Percentiles rank a stretch among this genome's conserved stretches.
These are phyloP conservation scores for Fonsecaea pugnacius DNA, from an alignment of 2,329 filamentous ascomycete species.

Conservation along the genomic window DNA sequence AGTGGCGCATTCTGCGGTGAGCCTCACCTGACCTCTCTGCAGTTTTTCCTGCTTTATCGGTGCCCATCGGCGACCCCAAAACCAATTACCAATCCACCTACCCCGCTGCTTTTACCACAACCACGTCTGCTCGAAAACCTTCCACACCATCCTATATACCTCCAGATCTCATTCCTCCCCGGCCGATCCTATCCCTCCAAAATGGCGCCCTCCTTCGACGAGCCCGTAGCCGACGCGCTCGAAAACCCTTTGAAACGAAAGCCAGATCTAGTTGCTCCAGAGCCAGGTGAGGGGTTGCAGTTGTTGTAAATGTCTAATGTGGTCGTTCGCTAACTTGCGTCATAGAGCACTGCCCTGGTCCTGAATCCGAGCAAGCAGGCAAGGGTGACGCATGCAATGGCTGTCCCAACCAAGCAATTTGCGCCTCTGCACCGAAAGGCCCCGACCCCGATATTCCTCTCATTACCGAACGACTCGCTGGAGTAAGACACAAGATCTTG, in stretches of 20 bases:
- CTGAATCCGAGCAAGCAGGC: slow-evolving; percentile 59
- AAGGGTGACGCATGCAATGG: slow-evolving; percentile 83
- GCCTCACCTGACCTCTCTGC: too few relatives aligned
- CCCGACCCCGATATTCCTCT: slow-evolving; percentile 91
- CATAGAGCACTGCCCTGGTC: slow-evolving; percentile 87
- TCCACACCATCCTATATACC: neutral
- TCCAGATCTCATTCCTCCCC: neutral
- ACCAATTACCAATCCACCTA: slow-evolving; percentile 3
- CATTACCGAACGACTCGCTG: slow-evolving; percentile 79
- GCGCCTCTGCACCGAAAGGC: slow-evolving; percentile 89
- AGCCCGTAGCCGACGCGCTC: slow-evolving; percentile 71
- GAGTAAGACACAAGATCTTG: slow-evolving; percentile 88
- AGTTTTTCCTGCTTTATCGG: neutral
- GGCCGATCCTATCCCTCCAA: neutral
- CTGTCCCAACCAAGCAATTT: slow-evolving; percentile 95
- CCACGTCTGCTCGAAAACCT: neutral
- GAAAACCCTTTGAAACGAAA: slow-evolving; percentile 75
- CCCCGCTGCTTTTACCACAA: neutral
- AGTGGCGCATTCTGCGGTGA: too few relatives aligned
- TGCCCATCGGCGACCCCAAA: neutral
- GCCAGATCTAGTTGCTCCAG: slow-evolving; percentile 86
- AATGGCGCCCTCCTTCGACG: slow-evolving; percentile 84
- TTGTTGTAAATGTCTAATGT: neutral
- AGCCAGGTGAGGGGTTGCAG: slow-evolving; percentile 63
- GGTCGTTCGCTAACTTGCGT: slow-evolving; percentile 5